phyloP scores from a whole-genome alignment of 257 asterid species.

The Salvia miltiorrhiza region DNA sequence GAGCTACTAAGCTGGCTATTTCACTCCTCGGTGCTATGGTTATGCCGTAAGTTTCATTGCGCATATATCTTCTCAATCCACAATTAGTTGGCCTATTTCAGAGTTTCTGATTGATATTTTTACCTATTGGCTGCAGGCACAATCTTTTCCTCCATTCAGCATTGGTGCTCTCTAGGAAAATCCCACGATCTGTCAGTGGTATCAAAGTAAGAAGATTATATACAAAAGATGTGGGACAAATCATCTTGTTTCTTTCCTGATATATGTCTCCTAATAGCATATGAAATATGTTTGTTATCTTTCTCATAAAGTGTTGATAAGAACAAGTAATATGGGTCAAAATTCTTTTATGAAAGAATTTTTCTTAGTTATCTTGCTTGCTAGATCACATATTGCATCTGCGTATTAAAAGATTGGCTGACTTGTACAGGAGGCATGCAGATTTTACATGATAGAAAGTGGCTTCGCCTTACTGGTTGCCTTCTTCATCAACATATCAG shows the following conservation, averaged over 20 bases:
- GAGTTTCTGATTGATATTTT: not conserved
- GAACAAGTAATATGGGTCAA: not conserved
- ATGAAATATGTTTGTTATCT: not conserved
- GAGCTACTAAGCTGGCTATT: slow-evolving; percentile 88
- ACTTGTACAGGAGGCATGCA: slow-evolving; percentile 79
- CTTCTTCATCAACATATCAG: slow-evolving; percentile 83
- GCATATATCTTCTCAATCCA: not conserved
- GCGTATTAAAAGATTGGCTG: slow-evolving; percentile 3
- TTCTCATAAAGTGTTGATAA: not conserved
- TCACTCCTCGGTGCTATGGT: slow-evolving; percentile 98
- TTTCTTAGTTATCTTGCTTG: not conserved
- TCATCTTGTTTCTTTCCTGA: not conserved
- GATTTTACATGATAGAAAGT: slow-evolving; percentile 82
- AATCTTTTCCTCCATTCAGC: slow-evolving; percentile 98
- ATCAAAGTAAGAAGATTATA: slow-evolving; percentile 54
- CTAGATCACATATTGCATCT: not conserved
- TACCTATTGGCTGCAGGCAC: slow-evolving; percentile 53
- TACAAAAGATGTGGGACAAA: not conserved
- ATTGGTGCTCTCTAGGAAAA: slow-evolving; percentile 87
- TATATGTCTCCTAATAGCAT: not conserved
- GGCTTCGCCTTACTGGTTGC: slow-evolving; percentile 84
- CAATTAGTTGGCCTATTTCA: not conserved
- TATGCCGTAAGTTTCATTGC: slow-evolving; percentile 76
- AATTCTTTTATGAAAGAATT: not conserved
- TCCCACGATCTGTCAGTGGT: slow-evolving; percentile 74